Evolutionary conservation across 169 alveolate species (phyloP).

Genomic region (Eimeria acervulina): DNA sequence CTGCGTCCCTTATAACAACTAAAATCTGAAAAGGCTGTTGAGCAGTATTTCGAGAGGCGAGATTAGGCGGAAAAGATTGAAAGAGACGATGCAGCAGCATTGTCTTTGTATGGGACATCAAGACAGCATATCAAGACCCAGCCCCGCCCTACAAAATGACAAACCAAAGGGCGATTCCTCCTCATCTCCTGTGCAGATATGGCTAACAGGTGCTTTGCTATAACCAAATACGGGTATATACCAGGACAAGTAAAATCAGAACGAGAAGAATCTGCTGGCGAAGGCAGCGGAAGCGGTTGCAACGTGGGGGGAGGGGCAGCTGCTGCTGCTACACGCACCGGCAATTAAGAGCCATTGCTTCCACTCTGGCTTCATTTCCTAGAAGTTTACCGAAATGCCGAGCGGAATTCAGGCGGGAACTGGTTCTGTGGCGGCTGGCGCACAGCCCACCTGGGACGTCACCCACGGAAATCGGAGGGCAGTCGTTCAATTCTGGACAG

Average conservation of each 20-base stretch:
- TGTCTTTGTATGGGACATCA: background rate
- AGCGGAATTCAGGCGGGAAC: conserved; percentile 8
- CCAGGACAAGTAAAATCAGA: background rate
- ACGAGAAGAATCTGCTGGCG: background rate
- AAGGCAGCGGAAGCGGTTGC: background rate
- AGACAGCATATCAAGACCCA: background rate
- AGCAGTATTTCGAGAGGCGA: too few species aligned
- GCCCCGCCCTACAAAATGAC: background rate
- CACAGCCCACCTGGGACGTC: conserved; percentile 41
- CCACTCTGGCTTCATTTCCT: conserved; percentile 60
- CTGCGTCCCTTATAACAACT: background rate
- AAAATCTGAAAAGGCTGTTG: too few species aligned
- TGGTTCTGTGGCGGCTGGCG: conserved; percentile 30
- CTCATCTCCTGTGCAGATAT: background rate
- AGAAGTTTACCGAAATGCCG: background rate
- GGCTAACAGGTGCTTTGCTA: background rate
- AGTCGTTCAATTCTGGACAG: background rate
- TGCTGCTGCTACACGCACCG: conserved; percentile 24
- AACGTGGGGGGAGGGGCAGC: background rate
- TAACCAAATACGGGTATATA: background rate
- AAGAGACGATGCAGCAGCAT: background rate
- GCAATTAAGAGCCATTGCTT: conserved; percentile 58
- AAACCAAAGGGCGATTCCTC: background rate
- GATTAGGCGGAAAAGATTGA: background rate
- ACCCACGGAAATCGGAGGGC: conserved; percentile 36